Conservation (phyloP, 768 basidiomycete species). For the Tricholoma bakamatsutake region DNA sequence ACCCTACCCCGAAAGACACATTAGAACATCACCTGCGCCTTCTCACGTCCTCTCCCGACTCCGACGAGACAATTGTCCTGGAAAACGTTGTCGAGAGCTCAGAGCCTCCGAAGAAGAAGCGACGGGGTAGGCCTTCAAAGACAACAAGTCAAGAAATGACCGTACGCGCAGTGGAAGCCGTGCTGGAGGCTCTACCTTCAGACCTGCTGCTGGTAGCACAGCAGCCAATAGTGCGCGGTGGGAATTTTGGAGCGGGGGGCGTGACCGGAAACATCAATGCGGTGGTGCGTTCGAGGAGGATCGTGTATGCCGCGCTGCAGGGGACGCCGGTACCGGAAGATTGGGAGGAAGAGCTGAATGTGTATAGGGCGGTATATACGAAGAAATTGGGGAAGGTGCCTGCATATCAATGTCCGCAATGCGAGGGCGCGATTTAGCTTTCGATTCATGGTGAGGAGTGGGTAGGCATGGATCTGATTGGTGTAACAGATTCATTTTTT, state of each 20-base stretch:
- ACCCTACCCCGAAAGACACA: conserved; percentile 19
- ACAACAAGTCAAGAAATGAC: not conserved
- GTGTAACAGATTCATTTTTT: not conserved
- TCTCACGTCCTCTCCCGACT: conserved; percentile 17
- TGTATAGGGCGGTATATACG: conserved; percentile 17
- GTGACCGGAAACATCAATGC: conserved; percentile 45
- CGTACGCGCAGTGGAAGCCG: not conserved
- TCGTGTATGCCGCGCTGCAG: conserved; percentile 37
- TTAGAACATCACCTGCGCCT: conserved; percentile 18
- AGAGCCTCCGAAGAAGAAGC: conserved; percentile 9
- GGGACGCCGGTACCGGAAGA: conserved; percentile 28
- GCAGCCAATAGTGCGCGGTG: conserved; percentile 50
- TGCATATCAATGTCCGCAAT: conserved; percentile 36
- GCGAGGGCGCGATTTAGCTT: conserved; percentile 36
- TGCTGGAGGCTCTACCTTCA: conserved; percentile 25
- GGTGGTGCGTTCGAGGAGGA: conserved; percentile 40
- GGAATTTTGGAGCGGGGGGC: conserved; percentile 30
- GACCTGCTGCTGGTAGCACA: conserved; percentile 37
- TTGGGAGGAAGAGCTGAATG: conserved; percentile 30
- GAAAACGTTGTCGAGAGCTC: not conserved
- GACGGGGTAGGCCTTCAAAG: not conserved
- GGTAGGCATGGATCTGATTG: not conserved
- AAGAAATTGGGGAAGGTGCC: conserved; percentile 18
- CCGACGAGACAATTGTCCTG: conserved; percentile 2
- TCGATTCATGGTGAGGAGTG: conserved; percentile 4